These are phyloP conservation scores for Agarophyton chilense DNA, from an alignment of 23 red algal genomes.

Conservation along the genomic window DNA sequence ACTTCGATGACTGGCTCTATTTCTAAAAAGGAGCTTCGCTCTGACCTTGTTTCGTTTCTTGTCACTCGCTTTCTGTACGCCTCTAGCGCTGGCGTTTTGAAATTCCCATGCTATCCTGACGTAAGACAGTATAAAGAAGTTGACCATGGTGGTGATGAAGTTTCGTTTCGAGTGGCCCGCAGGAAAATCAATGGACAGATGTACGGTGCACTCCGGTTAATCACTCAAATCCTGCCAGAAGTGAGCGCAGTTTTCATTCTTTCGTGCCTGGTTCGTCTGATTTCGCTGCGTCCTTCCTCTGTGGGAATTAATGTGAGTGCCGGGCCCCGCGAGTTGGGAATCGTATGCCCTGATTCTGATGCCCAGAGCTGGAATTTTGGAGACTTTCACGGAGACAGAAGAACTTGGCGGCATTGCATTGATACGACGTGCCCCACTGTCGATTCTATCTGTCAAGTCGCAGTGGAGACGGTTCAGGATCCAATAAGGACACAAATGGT, in stretches of 20 bases:
- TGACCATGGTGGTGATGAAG: constrained; percentile 18
- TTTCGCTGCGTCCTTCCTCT: not conserved
- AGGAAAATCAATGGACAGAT: constrained; percentile 1
- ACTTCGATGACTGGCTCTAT: not conserved
- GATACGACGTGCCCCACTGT: not conserved
- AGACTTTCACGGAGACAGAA: constrained; percentile 4
- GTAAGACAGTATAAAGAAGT: not conserved
- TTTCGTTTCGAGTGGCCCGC: not conserved
- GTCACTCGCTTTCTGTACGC: constrained; percentile 43
- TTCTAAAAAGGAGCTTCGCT: not conserved
- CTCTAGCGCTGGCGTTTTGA: not conserved
- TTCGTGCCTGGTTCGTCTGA: not conserved
- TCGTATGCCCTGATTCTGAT: constrained; percentile 16
- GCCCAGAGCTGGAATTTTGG: constrained; percentile 46
- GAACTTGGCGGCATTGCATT: constrained; percentile 12
- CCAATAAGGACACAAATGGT: not conserved
- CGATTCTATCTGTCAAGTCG: not conserved
- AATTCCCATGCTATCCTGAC: not conserved
- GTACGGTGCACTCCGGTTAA: not conserved
- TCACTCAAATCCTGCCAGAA: constrained; percentile 15
- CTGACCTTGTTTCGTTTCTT: constrained; percentile 15
- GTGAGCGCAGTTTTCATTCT: constrained; percentile 1
- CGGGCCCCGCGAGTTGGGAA: not conserved
- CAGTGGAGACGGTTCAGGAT: not conserved
- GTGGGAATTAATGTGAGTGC: not conserved